Base-by-base conservation (phyloP, 2,329 filamentous ascomycete genomes). In the Chaetomium olivaceum region DNA sequence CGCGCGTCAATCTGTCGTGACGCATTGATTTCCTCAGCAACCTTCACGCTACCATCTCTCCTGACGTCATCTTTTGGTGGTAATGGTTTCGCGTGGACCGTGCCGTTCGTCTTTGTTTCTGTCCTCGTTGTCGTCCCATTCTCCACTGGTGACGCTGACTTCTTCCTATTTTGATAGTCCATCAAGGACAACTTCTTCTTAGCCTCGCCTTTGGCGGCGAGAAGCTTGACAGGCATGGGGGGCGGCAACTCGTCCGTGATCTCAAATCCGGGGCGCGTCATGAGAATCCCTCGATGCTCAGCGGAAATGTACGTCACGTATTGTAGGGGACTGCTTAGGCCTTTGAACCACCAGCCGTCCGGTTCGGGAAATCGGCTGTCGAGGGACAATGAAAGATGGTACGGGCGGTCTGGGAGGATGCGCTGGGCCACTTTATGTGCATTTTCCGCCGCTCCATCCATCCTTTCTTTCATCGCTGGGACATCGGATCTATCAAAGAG, bases 391-490 rank as follows among this genome's bases (percentile, higher is more conserved):
- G 83, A 82, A 43, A 87, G 79, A 69, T 84, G 82, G 73, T 87
- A 82, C 68, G 83, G 81, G 73, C 79, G 79, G 65, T 80, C 77
- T 68, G 84, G 84, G 68, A 86, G 76, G 69, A 83, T 79, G 73
- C 78, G 78, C 78, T 84, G 79, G 73, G 80, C 80, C 75, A 85
- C 77, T 76, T 77, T 79, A 76, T 84, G 77, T 77, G 85, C 81
- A 78, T 79, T 82, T 78, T 85, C 84, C 76, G 81, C 82, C 80
- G 83, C 82, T 80, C 80, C 82, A 81, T 86, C 84, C 84, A 87
- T 87, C 77, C 77, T 82, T 79, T 75, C 70, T 68, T 73, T 72
- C 72, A 73, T 72, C 68, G 64, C 64, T 67, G 63, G 66, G 68
- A 71, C 72, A 73, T 73, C 60, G 69, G 72, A 69, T 64, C 67